phyloP scores from a whole-genome alignment of 176 grass and related monocot species.

The Metroxylon sagu region DNA sequence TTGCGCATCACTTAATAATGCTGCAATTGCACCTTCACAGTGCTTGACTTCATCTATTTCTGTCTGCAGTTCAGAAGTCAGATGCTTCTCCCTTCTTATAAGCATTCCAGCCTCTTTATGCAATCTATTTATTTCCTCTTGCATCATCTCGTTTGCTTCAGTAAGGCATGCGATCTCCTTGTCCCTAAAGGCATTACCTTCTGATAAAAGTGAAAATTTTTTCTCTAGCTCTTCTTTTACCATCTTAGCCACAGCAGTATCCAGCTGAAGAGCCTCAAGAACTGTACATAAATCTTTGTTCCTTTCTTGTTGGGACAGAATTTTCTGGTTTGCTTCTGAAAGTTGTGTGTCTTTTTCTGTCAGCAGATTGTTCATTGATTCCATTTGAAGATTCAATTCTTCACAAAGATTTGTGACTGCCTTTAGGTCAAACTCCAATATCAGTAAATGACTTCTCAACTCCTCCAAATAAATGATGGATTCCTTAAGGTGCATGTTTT shows the following conservation, averaged over 20 bases:
- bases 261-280: constrained; percentile 45
- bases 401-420: constrained; percentile 27
- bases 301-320: constrained; percentile 39
- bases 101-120: constrained; percentile 27
- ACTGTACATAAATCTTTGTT: constrained; percentile 41
- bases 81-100: constrained; percentile 20
- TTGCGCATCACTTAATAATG: constrained; percentile 40
- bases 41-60: constrained; percentile 41
- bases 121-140: constrained; percentile 18
- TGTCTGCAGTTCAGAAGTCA: constrained; percentile 25
- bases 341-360: constrained; percentile 38
- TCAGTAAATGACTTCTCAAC: constrained; percentile 41
- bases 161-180: constrained; percentile 33
- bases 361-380: constrained; percentile 26
- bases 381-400: constrained; percentile 49
- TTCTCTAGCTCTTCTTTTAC: constrained; percentile 59
- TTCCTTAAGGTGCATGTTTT: constrained; percentile 57
- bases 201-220: constrained; percentile 23
- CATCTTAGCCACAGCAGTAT: constrained; percentile 38
- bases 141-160: constrained; percentile 29
- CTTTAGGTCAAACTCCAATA: constrained; percentile 71
- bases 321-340: constrained; percentile 47
- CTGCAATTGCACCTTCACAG: constrained; percentile 39
- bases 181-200: constrained; percentile 27
- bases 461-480: constrained; percentile 41